phyloP scores from a whole-genome alignment of 1,284 basidiomycete genomes.

The Peniophora sp. region DNA sequence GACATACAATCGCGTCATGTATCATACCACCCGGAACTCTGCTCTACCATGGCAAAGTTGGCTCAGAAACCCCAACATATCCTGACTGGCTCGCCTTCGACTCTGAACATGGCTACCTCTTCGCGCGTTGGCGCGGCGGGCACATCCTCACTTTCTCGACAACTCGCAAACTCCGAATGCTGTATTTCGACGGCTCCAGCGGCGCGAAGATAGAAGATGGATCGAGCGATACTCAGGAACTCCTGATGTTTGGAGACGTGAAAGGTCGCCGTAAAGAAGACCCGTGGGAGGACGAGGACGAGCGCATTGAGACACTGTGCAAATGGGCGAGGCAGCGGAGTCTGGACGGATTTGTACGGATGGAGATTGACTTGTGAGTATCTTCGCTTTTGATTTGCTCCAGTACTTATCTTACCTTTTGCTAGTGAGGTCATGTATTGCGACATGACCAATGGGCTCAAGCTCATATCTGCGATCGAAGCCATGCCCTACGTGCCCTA shows the following conservation, averaged over 20 bases:
- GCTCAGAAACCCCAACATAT: background rate
- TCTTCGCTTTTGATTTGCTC: slow-evolving; percentile 2
- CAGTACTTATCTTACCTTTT: background rate
- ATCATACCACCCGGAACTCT: slow-evolving; percentile 6
- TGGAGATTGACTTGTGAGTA: slow-evolving; percentile 42
- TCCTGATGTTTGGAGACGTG: slow-evolving; percentile 7
- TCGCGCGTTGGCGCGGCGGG: slow-evolving; percentile 1
- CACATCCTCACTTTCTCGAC: slow-evolving; percentile 8
- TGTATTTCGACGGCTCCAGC: slow-evolving; percentile 15
- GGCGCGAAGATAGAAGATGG: slow-evolving; percentile 7
- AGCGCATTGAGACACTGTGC: slow-evolving; percentile 9
- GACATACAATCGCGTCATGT: slow-evolving; percentile 6
- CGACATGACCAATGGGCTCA: slow-evolving; percentile 32
- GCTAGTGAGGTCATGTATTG: slow-evolving; percentile 46
- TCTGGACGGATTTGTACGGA: slow-evolving; percentile 21
- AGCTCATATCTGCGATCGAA: slow-evolving; percentile 23
- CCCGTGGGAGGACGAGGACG: slow-evolving; percentile 1
- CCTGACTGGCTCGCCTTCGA: slow-evolving; percentile 12
- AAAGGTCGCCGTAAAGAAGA: slow-evolving; percentile 1
- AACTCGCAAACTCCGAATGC: slow-evolving; percentile 10
- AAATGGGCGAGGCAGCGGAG: slow-evolving; percentile 10
- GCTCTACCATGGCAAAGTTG: slow-evolving; percentile 9
- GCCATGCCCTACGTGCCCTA: no score
- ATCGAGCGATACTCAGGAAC: slow-evolving; percentile 10
- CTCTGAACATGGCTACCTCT: slow-evolving; percentile 8